Conservation (phyloP, 805 yeast species). For the Yamadazyma sp. region DNA sequence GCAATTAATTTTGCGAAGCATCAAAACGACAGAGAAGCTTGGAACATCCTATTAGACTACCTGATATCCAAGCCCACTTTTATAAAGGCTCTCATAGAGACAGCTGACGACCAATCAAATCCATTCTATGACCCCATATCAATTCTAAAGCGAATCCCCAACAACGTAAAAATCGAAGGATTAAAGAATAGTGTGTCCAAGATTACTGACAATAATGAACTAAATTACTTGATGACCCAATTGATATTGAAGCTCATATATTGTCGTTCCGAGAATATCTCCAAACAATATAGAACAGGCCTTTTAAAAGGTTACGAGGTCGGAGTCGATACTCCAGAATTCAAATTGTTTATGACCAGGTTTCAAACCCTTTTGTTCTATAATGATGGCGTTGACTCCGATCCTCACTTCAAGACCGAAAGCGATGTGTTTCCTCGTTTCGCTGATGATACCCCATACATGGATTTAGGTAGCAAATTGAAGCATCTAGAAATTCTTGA, state of each 20-base stretch:
- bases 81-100: conserved; percentile 68
- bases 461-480: conserved; percentile 7
- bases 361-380: conserved; percentile 30
- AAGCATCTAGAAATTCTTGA: conserved; percentile 9
- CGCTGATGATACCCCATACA: neutral
- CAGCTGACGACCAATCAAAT: conserved; percentile 55
- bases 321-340: conserved; percentile 16
- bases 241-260: conserved; percentile 46
- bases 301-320: conserved; percentile 30
- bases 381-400: conserved; percentile 5
- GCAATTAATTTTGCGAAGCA: conserved; percentile 79
- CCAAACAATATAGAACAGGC: conserved; percentile 21
- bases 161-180: conserved; percentile 61
- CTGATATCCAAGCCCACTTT: conserved; percentile 75
- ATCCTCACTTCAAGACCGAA: conserved; percentile 3
- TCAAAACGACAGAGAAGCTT: conserved; percentile 70
- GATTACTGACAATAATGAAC: conserved; percentile 63
- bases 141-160: conserved; percentile 65
- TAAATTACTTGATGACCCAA: conserved; percentile 50
- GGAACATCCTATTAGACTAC: conserved; percentile 72
- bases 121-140: conserved; percentile 59
- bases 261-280: conserved; percentile 29
- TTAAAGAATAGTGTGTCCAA: conserved; percentile 58
- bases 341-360: conserved; percentile 21
- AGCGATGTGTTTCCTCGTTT: conserved; percentile 1